phyloP scores from a whole-genome alignment of 2,329 filamentous ascomycete genomes.

The Venturiaceae sp. region DNA sequence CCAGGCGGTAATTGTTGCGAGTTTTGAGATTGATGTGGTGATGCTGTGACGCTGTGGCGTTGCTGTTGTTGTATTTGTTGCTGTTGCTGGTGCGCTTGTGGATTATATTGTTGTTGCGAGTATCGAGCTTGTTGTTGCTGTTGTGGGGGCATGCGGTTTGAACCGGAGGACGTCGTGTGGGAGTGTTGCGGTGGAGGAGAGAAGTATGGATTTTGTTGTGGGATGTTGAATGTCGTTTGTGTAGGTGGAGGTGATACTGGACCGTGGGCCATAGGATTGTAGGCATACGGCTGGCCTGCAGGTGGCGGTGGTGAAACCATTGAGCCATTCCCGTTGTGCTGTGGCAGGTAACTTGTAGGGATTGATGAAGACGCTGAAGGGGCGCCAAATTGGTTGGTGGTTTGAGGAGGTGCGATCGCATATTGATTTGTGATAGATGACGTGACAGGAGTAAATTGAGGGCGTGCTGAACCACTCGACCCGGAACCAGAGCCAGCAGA shows the following conservation, averaged over 20 bases:
- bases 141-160: slow-evolving; percentile 51
- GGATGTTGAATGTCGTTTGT: slow-evolving; percentile 12
- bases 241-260: slow-evolving; percentile 3
- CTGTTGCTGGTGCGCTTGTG: slow-evolving; percentile 25
- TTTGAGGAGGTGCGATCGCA: slow-evolving; percentile 13
- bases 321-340: slow-evolving; percentile 10
- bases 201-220: slow-evolving; percentile 24
- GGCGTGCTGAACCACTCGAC: slow-evolving; percentile 28
- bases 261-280: slow-evolving; percentile 5
- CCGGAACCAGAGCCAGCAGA: slow-evolving; percentile 32
- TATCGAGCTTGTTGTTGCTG: slow-evolving; percentile 37
- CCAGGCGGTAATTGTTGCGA: slow-evolving; percentile 43
- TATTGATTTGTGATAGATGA: slow-evolving; percentile 38
- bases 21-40: background rate
- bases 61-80: slow-evolving; percentile 21
- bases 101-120: slow-evolving; percentile 31
- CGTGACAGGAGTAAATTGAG: slow-evolving; percentile 41
- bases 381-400: slow-evolving; percentile 15
- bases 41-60: background rate
- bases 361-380: slow-evolving; percentile 18
- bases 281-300: slow-evolving; percentile 4
- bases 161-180: slow-evolving; percentile 35
- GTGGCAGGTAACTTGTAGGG: slow-evolving; percentile 21
- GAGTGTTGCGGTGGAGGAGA: slow-evolving; percentile 31
- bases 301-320: slow-evolving; percentile 16